Base-by-base conservation (phyloP, 2,329 filamentous ascomycete genomes). In the Sporothrix mexicana region DNA sequence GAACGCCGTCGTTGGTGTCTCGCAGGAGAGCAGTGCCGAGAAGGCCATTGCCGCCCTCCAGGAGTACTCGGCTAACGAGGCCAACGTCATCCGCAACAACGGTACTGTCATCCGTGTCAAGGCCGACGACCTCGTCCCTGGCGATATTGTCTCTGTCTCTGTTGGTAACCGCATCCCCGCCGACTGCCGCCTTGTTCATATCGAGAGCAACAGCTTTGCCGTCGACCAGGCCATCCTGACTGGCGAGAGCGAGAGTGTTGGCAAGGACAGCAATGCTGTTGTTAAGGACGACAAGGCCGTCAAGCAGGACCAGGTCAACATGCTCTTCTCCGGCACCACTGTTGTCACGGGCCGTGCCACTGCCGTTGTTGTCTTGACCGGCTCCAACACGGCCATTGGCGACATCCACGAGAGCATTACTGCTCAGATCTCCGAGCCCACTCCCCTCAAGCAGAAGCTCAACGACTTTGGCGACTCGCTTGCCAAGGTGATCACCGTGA, bases 331-430 rank as follows among this genome's bases (percentile, higher is more conserved):
- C 0, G 97, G 97, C 78, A 99, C 97, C 6, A 98, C 96, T 2
- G 94, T 99, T 20, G 95, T 98, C 23, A 97, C 93, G 76, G 96
- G 96, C 75, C 93, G 95, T 81, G 97, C 96, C 69, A 95, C 90
- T 78, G 96, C 96, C 59, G 85, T 98, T 70, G 96, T 99, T 36
- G 95, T 94, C 75, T 83, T 97, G 79, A 99, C 96, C 20, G 96
- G 96, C 76, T 88, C 91, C 66, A 93, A 90, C 79, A 99, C 96
- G 36, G 96, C 96, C 51, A 99, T 99, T 83, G 96, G 96, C 78
- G 96, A 98, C 81, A 99, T 99, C 76, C 96, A 99, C 81, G 96
- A 98, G 84, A 98, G 95, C 85, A 99, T 99, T 80, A 95, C 94
- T 7, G 92, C 95, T 51, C 97, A 99, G 82, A 99, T 99, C 79